Evolutionary conservation across 2,329 filamentous ascomycete genomes (phyloP), one percentile per base, ranked within the genome.

Genomic region (Teratosphaeriaceae sp.): DNA sequence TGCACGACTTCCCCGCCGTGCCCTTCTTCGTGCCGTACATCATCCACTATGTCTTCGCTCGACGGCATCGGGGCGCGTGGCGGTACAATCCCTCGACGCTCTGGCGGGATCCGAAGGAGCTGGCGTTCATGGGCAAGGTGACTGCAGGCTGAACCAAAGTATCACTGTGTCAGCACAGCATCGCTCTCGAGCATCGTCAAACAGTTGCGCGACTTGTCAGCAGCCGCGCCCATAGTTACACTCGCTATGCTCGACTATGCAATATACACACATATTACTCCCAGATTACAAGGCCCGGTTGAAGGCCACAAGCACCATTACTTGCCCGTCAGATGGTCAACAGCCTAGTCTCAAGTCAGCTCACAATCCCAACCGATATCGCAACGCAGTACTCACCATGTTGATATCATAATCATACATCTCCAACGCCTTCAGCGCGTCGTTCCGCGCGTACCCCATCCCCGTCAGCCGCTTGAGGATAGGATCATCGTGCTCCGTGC

Each of bases 391-490:
- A 24, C 37, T 39, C 20, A 39, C 37, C 37, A 23, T 39, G 20
- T 39, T 39, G n/a, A 39, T 39, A 29, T 39, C 92, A 67, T 97
- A 96, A 68, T 97, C 88, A 63, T 85, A 95, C 65, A 90, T 89
- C 72, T 97, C 90, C 61, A 97, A 69, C 19, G 92, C 90, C 38
- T 74, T 73, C 26, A 96, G 69, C 13, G 88, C 85, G 39, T 86
- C 80, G 6, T 73, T 70, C 22, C 90, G 75, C 3, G 79, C 68
- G 61, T 94, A 97, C 0, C 90, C 90, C 88, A 97, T 95, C 8
- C 79, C 76, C 1, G 87, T 94, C 59, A 97, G 65, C 54, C 88
- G 82, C 72, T 94, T 94, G 53, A 97, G 69, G 44, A 94, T 90
- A 7, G 88, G 85, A 60, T 97, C 90, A 59, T 97, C 90, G 57